These are phyloP conservation scores for Apiotrichum akiyoshidainum DNA, from an alignment of 1,284 basidiomycete genomes.

Conservation along the genomic window DNA sequence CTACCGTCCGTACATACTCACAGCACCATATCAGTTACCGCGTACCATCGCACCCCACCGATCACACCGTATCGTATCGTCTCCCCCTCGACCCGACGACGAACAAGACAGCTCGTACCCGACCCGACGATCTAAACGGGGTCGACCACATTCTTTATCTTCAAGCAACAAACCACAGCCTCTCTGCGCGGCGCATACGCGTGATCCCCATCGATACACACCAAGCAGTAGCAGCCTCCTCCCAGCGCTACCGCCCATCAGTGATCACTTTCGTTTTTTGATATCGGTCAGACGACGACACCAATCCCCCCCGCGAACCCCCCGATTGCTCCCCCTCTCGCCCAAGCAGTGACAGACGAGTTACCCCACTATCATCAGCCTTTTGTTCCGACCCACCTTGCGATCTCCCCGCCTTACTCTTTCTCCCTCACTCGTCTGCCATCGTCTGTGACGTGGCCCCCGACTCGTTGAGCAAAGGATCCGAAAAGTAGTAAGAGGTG, in stretches of 20 bases:
- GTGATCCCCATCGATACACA: neutral
- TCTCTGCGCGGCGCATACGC: no score
- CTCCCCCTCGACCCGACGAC: neutral
- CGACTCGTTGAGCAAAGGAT: neutral
- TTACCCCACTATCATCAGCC: neutral
- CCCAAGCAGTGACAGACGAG: slow-evolving; percentile 4
- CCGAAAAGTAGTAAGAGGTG: neutral
- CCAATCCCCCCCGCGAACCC: neutral
- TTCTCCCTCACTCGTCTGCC: slow-evolving; percentile 1
- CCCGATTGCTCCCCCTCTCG: neutral
- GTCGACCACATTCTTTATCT: slow-evolving; percentile 4
- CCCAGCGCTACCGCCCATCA: neutral
- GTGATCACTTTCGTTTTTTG: neutral
- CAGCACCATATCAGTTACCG: neutral
- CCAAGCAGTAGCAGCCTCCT: neutral
- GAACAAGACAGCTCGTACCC: neutral
- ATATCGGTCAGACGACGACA: no score
- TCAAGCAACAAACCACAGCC: neutral
- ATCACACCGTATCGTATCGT: neutral
- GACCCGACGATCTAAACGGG: slow-evolving; percentile 4
- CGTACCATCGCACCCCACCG: neutral
- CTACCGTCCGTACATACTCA: neutral
- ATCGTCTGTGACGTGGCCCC: slow-evolving; percentile 4
- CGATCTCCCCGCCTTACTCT: neutral
- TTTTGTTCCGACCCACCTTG: neutral